phyloP scores from a whole-genome alignment of 306 rosid species.

The Cicer yamashitae region DNA sequence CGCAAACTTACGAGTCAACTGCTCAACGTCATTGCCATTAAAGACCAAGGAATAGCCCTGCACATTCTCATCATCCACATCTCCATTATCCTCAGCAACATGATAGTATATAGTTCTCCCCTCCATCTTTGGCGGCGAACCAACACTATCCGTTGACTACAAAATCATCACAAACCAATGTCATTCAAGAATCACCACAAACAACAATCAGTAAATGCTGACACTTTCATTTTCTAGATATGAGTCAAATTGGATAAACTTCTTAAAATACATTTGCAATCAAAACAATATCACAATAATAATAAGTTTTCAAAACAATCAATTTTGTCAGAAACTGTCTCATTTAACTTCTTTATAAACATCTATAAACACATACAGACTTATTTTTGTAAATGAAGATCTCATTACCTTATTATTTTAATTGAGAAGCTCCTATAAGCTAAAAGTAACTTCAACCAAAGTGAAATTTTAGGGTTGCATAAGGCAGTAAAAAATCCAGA shows the following conservation, averaged over 20 bases:
- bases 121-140: conserved; percentile 65
- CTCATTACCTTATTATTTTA: background rate
- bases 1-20: conserved; percentile 69
- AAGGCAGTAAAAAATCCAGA: background rate
- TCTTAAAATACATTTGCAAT: background rate
- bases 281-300: background rate
- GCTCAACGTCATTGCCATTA: conserved; percentile 81
- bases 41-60: conserved; percentile 67
- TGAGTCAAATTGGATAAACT: background rate
- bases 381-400: background rate
- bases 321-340: background rate
- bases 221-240: background rate
- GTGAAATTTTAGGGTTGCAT: background rate
- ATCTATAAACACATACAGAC: background rate
- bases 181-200: conserved; percentile 2
- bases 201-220: background rate
- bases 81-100: conserved; percentile 83
- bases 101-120: conserved; percentile 89
- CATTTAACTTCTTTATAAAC: background rate
- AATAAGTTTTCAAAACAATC: background rate
- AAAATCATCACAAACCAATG: conserved; percentile 27
- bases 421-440: background rate
- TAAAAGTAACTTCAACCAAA: background rate
- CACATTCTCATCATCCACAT: conserved; percentile 69
- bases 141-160: conserved; percentile 67